These are phyloP conservation scores for Heliocybe sulcata DNA, from an alignment of 1,284 basidiomycete genomes.

Conservation along the genomic window DNA sequence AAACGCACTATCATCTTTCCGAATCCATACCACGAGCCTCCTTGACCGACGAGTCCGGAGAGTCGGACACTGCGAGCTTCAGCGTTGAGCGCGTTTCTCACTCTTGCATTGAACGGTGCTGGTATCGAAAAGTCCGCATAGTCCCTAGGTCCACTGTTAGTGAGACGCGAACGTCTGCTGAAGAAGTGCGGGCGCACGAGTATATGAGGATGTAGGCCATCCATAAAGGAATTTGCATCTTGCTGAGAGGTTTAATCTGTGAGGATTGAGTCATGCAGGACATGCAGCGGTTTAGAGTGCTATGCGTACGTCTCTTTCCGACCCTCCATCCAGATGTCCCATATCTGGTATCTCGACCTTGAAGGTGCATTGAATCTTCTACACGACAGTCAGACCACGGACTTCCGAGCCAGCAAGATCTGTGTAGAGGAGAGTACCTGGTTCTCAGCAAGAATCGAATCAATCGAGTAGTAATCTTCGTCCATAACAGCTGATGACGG, in stretches of 20 bases:
- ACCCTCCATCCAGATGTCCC: conserved; percentile 82
- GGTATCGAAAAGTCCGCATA: conserved; percentile 86
- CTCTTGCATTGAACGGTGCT: conserved; percentile 63
- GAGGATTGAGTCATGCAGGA: conserved; percentile 4
- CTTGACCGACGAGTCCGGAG: conserved; percentile 76
- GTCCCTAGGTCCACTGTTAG: conserved; percentile 40
- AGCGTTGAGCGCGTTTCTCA: conserved; percentile 80
- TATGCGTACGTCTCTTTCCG: conserved; percentile 65
- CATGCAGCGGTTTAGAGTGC: not conserved
- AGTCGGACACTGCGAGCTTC: conserved; percentile 77
- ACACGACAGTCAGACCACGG: conserved; percentile 1
- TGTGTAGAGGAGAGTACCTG: conserved; percentile 43
- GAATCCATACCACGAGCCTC: conserved; percentile 86
- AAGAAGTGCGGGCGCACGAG: conserved; percentile 45
- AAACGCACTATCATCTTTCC: conserved; percentile 77
- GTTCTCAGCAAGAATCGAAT: conserved; percentile 84
- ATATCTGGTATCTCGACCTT: conserved; percentile 79
- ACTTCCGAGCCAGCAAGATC: too few species aligned
- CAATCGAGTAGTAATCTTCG: conserved; percentile 82
- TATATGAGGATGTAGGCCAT: conserved; percentile 76
- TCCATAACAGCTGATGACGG: too few species aligned
- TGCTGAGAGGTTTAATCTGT: conserved; percentile 68
- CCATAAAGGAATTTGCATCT: conserved; percentile 82
- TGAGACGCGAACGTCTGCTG: conserved; percentile 2
- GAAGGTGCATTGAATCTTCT: conserved; percentile 91